Conservation (phyloP, 2,329 filamentous ascomycete species). For the Graphilbum sp. region DNA sequence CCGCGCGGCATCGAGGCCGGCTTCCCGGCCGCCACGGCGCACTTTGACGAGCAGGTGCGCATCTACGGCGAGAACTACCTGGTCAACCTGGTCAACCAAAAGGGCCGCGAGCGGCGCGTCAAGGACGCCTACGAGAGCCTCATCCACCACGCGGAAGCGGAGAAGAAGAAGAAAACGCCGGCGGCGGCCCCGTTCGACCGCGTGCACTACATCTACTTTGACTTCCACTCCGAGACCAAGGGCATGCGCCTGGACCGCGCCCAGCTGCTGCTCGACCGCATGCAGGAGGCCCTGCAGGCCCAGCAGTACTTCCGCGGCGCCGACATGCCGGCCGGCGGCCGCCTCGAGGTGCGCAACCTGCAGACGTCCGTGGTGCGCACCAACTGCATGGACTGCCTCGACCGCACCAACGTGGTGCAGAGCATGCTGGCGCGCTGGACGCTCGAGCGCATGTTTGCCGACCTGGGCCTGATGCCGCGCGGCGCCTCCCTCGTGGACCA, state of each 20-base stretch:
- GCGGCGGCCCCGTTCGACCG: slow-evolving; percentile 49
- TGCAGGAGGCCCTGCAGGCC: slow-evolving; percentile 57
- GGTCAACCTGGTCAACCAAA: slow-evolving; percentile 94
- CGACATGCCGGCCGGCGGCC: slow-evolving; percentile 58
- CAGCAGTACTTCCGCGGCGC: slow-evolving; percentile 89
- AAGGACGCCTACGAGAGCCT: slow-evolving; percentile 92
- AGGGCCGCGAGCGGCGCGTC: slow-evolving; percentile 73
- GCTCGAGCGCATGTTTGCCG: slow-evolving; percentile 73
- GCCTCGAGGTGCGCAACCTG: slow-evolving; percentile 60
- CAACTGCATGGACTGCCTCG: slow-evolving; percentile 98
- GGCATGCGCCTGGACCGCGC: slow-evolving; percentile 87
- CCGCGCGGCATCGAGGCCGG: slow-evolving; percentile 73
- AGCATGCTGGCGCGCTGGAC: slow-evolving; percentile 89
- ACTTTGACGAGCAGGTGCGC: slow-evolving; percentile 86
- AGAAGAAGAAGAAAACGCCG: slow-evolving; percentile 14
- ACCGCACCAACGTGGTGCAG: slow-evolving; percentile 95
- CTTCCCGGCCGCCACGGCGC: slow-evolving; percentile 59
- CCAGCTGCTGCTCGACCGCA: slow-evolving; percentile 66
- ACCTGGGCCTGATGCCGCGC: slow-evolving; percentile 60
- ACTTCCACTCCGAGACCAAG: slow-evolving; percentile 96
- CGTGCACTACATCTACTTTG: slow-evolving; percentile 94
- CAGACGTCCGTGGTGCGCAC: slow-evolving; percentile 89
- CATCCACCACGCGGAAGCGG: slow-evolving; percentile 51
- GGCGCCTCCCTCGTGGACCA: slow-evolving; percentile 63
- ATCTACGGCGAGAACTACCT: slow-evolving; percentile 94